Percentiles rank a stretch among this genome's conserved stretches.
phyloP scores from a whole-genome alignment of 768 basidiomycete species.

The Mrakia gelida region DNA sequence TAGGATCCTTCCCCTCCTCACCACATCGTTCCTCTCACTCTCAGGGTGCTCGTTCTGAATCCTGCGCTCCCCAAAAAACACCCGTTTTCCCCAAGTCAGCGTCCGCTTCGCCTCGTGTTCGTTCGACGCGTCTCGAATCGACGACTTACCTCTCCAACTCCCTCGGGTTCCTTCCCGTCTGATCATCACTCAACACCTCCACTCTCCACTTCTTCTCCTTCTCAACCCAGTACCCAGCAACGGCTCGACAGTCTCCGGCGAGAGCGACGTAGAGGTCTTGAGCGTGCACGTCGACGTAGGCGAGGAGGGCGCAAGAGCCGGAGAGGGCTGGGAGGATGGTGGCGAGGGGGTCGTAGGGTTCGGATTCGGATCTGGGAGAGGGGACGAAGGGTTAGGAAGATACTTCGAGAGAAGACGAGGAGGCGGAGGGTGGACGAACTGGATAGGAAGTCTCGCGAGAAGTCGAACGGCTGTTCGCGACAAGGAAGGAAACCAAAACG shows the following conservation, averaged over 20 bases:
- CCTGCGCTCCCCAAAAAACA: conserved; percentile 18
- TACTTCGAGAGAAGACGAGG: conserved; percentile 11
- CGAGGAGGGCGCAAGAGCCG: conserved; percentile 88
- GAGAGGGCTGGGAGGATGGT: conserved; percentile 77
- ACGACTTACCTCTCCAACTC: conserved; percentile 69
- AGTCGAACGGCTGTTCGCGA: conserved; percentile 19
- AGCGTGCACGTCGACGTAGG: conserved; percentile 77
- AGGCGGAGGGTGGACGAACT: conserved; percentile 50
- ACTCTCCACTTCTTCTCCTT: conserved; percentile 80
- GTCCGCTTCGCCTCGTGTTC: too few species aligned
- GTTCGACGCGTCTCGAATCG: not conserved
- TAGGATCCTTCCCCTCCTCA: conserved; percentile 73
- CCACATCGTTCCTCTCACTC: conserved; percentile 67
- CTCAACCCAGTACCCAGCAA: conserved; percentile 81
- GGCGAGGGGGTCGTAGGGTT: conserved; percentile 58
- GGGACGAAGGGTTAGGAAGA: conserved; percentile 40
- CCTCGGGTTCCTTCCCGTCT: conserved; percentile 84
- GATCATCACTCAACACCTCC: conserved; percentile 91
- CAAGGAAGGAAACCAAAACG: not conserved
- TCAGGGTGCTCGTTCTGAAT: conserved; percentile 77
- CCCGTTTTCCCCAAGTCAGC: too few species aligned
- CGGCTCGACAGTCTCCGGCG: conserved; percentile 90
- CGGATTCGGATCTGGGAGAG: conserved; percentile 46
- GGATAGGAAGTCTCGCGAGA: not conserved
- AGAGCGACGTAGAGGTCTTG: conserved; percentile 82